phyloP scores from a whole-genome alignment of 257 asterid species.

The Fraxinus excelsior region DNA sequence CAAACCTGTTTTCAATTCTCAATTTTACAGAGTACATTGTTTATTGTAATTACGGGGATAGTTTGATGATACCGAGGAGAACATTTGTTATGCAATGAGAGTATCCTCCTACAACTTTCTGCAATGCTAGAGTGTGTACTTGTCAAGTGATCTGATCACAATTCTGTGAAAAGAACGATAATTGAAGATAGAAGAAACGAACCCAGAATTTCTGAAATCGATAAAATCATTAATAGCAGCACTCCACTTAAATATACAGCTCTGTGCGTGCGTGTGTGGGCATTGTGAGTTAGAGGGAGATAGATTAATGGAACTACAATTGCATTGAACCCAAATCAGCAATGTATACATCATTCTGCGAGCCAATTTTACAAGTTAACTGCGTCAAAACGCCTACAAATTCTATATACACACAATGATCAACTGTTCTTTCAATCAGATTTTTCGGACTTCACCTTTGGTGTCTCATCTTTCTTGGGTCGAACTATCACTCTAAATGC shows the following conservation, averaged over 20 bases:
- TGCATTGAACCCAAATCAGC: not conserved
- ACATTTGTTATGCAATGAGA: not conserved
- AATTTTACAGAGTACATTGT: not conserved
- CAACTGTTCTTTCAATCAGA: slow-evolving; percentile 34
- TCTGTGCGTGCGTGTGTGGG: not conserved
- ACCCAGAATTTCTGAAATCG: not conserved
- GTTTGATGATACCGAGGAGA: not conserved
- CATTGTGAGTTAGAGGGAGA: not conserved
- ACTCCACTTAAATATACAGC: not conserved
- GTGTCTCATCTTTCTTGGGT: slow-evolving; percentile 30
- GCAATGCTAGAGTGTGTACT: not conserved
- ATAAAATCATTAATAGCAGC: not conserved
- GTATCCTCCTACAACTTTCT: not conserved
- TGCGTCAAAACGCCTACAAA: slow-evolving; percentile 12
- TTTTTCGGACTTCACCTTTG: slow-evolving; percentile 34
- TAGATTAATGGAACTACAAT: not conserved
- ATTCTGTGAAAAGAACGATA: not conserved
- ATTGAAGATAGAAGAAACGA: not conserved
- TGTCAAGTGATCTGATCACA: not conserved
- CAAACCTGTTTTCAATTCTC: not conserved
- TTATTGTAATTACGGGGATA: not conserved
- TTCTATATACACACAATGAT: slow-evolving; percentile 18
- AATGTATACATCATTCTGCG: not conserved
- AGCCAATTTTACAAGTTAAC: slow-evolving; percentile 8
- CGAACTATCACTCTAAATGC: slow-evolving; percentile 44